A percentile compares a stretch with the other conserved stretches of the same genome.
phyloP scores from a whole-genome alignment of 768 basidiomycete genomes.

The Podaxis pistillaris region DNA sequence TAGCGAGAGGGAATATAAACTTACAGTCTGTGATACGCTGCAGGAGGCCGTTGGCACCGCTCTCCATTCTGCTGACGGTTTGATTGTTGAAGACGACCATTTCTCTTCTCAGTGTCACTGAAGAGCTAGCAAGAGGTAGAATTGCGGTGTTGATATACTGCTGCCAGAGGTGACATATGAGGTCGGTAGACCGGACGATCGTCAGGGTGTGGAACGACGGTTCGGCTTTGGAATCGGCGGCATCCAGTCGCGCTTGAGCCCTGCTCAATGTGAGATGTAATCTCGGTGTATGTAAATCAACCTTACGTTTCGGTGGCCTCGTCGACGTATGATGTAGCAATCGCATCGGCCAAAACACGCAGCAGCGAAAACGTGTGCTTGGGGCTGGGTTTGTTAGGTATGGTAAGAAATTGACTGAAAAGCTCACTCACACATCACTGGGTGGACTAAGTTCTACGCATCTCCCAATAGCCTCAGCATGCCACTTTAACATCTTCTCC shows the following conservation, averaged over 20 bases:
- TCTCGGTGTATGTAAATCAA: not conserved
- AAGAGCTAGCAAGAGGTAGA: conserved; percentile 80
- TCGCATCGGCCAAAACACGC: conserved; percentile 81
- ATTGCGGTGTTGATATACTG: conserved; percentile 91
- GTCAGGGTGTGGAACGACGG: conserved; percentile 70
- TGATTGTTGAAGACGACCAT: conserved; percentile 93
- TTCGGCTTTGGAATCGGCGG: conserved; percentile 73
- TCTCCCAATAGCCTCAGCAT: conserved; percentile 94
- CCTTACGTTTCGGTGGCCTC: conserved; percentile 89
- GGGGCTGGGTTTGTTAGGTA: conserved; percentile 49
- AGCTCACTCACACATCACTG: conserved; percentile 74
- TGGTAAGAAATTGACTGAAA: not conserved
- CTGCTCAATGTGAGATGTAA: conserved; percentile 38
- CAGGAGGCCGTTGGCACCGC: conserved; percentile 72
- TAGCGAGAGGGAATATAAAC: conserved; percentile 21
- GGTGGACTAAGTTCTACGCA: conserved; percentile 85
- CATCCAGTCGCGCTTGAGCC: conserved; percentile 67
- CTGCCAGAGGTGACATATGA: conserved; percentile 96
- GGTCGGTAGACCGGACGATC: conserved; percentile 71
- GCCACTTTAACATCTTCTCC: conserved; percentile 94
- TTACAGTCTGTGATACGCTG: conserved; percentile 82
- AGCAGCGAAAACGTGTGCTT: conserved; percentile 86
- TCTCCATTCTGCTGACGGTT: conserved; percentile 81
- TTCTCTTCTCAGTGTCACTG: conserved; percentile 86
- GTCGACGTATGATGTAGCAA: conserved; percentile 83